Percentiles rank a stretch among this genome's conserved stretches.
These are phyloP conservation scores for Volvox reticuliferus DNA, from an alignment of 139 green algal genomes.

Conservation along the genomic window DNA sequence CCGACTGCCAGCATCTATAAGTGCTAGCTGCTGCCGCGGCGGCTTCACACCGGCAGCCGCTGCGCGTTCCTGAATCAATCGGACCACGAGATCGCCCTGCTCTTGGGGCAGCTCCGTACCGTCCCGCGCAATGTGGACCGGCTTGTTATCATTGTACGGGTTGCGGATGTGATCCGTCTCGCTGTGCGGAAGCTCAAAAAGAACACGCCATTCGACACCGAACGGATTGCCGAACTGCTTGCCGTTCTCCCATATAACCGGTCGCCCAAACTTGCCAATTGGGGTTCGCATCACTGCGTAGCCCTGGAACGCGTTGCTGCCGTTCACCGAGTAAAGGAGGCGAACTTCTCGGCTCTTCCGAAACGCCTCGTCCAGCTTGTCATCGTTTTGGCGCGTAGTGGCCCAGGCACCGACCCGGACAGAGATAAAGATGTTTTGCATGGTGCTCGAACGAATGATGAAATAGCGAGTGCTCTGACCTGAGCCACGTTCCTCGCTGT, in stretches of 20 bases:
- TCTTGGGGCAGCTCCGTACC: slow-evolving; percentile 77
- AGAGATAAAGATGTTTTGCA: slow-evolving; percentile 74
- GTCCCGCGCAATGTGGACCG: slow-evolving; percentile 72
- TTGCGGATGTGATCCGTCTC: slow-evolving; percentile 70
- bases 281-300: slow-evolving; percentile 75
- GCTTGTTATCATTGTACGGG: slow-evolving; percentile 77
- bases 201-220: slow-evolving; percentile 72
- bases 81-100: slow-evolving; percentile 67
- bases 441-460: slow-evolving; percentile 77
- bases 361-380: slow-evolving; percentile 78
- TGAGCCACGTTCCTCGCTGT: background rate
- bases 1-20: background rate
- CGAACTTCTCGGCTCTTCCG: slow-evolving; percentile 57
- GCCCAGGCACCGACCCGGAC: slow-evolving; percentile 75
- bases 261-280: slow-evolving; percentile 37
- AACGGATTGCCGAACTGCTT: slow-evolving; percentile 66
- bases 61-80: slow-evolving; percentile 71
- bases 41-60: slow-evolving; percentile 34
- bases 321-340: slow-evolving; percentile 82
- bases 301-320: slow-evolving; percentile 79
- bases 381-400: slow-evolving; percentile 79
- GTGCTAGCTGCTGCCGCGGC: slow-evolving; percentile 31
- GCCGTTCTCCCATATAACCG: slow-evolving; percentile 55
- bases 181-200: slow-evolving; percentile 64
- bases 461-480: slow-evolving; percentile 68